Evolutionary conservation across 768 basidiomycete genomes (phyloP).

Genomic region (Megacollybia marginata): DNA sequence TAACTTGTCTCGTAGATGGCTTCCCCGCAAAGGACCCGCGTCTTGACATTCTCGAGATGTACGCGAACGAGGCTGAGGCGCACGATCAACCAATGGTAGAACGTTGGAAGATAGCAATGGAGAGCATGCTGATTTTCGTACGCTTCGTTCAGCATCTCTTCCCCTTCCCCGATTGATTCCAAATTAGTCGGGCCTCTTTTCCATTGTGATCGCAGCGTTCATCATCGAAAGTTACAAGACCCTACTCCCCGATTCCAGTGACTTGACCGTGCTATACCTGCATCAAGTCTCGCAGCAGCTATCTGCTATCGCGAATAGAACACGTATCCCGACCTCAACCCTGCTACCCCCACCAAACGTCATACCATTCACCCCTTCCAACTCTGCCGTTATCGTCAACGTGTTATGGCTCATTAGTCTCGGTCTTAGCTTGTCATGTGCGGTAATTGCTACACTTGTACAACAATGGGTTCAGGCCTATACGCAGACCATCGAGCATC

Average conservation of each 20-base stretch:
- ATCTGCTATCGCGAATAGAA: slow-evolving; percentile 11
- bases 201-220: slow-evolving; percentile 31
- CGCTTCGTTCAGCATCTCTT: slow-evolving; percentile 1
- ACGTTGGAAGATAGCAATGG: slow-evolving; percentile 35
- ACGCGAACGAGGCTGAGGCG: slow-evolving; percentile 18
- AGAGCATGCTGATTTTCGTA: slow-evolving; percentile 32
- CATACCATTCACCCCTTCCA: slow-evolving; percentile 15
- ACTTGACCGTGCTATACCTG: slow-evolving; percentile 19
- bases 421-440: slow-evolving; percentile 30
- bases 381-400: slow-evolving; percentile 30
- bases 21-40: too few relatives aligned
- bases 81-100: slow-evolving; percentile 22
- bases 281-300: slow-evolving; percentile 25
- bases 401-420: slow-evolving; percentile 40
- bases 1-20: too few relatives aligned
- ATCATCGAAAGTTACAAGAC: slow-evolving; percentile 30
- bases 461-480: slow-evolving; percentile 43
- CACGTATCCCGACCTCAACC: background rate
- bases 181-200: slow-evolving; percentile 31
- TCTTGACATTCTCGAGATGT: too few relatives aligned
- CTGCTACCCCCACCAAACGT: slow-evolving; percentile 3
- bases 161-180: background rate
- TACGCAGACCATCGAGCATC: slow-evolving; percentile 24
- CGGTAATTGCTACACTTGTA: slow-evolving; percentile 36
- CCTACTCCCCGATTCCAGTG: slow-evolving; percentile 21